phyloP scores from a whole-genome alignment of 805 yeast species.

The Cyberlindnera saturnus region DNA sequence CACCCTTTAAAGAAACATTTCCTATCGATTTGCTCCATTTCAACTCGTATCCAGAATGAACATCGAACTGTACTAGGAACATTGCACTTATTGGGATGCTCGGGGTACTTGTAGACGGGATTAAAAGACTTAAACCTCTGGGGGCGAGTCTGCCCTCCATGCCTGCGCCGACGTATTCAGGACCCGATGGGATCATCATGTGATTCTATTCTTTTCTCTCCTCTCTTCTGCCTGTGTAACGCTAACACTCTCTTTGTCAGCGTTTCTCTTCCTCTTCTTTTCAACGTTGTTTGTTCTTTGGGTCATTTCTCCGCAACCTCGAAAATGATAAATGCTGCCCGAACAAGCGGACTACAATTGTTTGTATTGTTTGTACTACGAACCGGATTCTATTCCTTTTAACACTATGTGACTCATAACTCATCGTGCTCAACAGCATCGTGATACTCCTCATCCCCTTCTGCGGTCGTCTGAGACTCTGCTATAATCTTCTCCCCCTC shows the following conservation, averaged over 20 bases:
- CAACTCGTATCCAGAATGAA: slow-evolving; percentile 42
- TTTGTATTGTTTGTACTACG: too few species aligned
- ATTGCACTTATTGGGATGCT: slow-evolving; percentile 33
- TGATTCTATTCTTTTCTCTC: not conserved
- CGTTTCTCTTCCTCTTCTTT: too few species aligned
- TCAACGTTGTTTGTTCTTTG: too few species aligned
- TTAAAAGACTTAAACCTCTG: slow-evolving; percentile 1
- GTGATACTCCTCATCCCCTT: not conserved
- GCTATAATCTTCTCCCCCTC: slow-evolving; percentile 1
- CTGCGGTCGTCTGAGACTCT: slow-evolving; percentile 1
- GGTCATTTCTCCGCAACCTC: too few species aligned
- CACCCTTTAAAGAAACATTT: slow-evolving; percentile 30
- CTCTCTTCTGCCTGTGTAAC: too few species aligned
- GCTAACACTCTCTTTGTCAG: too few species aligned
- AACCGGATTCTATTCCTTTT: not conserved
- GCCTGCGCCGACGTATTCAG: not conserved
- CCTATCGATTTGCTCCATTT: slow-evolving; percentile 35
- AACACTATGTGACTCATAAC: slow-evolving; percentile 3
- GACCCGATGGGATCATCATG: not conserved
- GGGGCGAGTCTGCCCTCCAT: not conserved
- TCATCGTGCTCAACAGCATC: slow-evolving; percentile 10
- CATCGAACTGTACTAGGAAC: slow-evolving; percentile 48
- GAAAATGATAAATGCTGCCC: too few species aligned
- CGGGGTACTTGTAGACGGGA: slow-evolving; percentile 2
- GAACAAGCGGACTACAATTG: too few species aligned